Evolutionary conservation across 768 basidiomycete species (phyloP).

Genomic region (Tulasnella sp.): DNA sequence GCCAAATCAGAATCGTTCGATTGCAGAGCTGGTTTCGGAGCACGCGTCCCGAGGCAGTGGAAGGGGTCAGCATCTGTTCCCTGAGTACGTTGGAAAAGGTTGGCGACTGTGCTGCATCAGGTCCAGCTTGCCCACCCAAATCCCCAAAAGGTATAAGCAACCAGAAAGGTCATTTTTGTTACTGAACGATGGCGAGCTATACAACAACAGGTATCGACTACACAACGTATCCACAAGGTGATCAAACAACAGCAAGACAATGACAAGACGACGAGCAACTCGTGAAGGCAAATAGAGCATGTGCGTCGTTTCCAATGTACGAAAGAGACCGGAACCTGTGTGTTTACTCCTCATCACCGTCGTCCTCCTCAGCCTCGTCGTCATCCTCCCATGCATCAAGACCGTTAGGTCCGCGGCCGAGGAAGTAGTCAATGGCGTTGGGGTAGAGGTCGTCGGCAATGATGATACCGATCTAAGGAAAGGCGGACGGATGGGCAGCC

Average conservation of each 20-base stretch:
- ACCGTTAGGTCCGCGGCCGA: constrained; percentile 46
- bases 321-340: background rate
- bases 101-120: no score
- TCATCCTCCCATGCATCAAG: constrained; percentile 67
- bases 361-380: constrained; percentile 54
- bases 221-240: background rate
- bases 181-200: background rate
- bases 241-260: constrained; percentile 13
- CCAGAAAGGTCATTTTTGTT: constrained; percentile 8
- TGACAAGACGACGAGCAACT: background rate
- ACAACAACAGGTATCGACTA: constrained; percentile 5
- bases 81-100: background rate
- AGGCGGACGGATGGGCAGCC: background rate
- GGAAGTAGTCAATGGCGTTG: constrained; percentile 77
- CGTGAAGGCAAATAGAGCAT: background rate
- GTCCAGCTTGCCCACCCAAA: no score
- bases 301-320: constrained; percentile 8
- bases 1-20: background rate
- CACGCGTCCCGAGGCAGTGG: no score
- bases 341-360: constrained; percentile 57
- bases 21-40: no score
- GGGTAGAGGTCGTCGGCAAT: constrained; percentile 79
- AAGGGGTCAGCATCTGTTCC: no score
- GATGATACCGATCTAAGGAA: constrained; percentile 58
- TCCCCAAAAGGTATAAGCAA: background rate